phyloP scores from a whole-genome alignment of 352 stramenopile genomes.

The Pythium grandisporangium region DNA sequence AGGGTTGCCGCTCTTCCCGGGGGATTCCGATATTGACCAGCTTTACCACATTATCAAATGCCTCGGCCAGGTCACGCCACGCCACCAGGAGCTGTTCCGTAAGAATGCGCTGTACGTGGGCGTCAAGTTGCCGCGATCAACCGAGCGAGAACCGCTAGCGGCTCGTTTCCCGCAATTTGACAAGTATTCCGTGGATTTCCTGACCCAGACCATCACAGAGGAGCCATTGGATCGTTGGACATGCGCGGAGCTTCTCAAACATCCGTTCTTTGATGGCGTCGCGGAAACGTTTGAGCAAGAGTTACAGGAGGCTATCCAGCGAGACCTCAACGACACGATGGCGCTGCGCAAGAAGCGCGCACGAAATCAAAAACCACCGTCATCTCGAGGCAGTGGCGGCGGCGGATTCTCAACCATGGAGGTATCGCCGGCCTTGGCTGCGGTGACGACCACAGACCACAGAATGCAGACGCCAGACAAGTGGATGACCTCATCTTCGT shows the following conservation, averaged over 20 bases:
- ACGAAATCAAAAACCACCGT: constrained; percentile 32
- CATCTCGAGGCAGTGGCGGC: constrained; percentile 7
- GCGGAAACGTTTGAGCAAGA: constrained; percentile 52
- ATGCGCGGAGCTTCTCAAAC: constrained; percentile 60
- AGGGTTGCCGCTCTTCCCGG: constrained; percentile 93
- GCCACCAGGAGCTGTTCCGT: constrained; percentile 73
- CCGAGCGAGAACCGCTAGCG: constrained; percentile 48
- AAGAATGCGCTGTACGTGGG: constrained; percentile 79
- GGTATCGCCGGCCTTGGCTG: too few relatives aligned
- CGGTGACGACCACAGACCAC: too few relatives aligned
- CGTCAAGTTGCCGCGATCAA: constrained; percentile 57
- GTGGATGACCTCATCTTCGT: too few relatives aligned
- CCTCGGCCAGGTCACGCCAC: constrained; percentile 53
- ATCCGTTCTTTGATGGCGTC: constrained; percentile 59
- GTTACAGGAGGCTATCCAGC: constrained; percentile 57
- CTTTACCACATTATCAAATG: constrained; percentile 82
- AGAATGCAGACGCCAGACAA: too few relatives aligned
- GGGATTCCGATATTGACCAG: constrained; percentile 95
- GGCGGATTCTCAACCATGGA: not conserved
- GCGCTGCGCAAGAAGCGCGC: constrained; percentile 47
- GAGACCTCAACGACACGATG: constrained; percentile 52
- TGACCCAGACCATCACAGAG: constrained; percentile 65
- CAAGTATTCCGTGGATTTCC: constrained; percentile 52
- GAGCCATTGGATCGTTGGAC: constrained; percentile 78
- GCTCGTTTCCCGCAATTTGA: constrained; percentile 59